phyloP scores from a whole-genome alignment of 176 grass and related monocot species.

The Rhynchospora pubera region DNA sequence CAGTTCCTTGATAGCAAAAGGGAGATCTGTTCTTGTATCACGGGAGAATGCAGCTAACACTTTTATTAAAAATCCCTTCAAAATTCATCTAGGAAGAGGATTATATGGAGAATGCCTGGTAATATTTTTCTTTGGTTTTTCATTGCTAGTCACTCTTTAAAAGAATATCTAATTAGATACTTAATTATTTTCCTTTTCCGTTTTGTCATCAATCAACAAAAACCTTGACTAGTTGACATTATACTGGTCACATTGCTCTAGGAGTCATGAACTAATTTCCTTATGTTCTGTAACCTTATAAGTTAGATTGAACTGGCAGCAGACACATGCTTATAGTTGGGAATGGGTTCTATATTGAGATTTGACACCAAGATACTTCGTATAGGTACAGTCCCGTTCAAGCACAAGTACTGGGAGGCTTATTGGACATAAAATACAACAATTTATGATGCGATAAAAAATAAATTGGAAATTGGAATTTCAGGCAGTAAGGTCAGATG shows the following conservation, averaged over 20 bases:
- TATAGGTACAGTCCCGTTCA: background rate
- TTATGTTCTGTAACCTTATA: background rate
- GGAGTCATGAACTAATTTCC: background rate
- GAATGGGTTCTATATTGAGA: background rate
- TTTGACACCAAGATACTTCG: background rate
- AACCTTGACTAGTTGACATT: background rate
- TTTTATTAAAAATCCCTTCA: conserved; percentile 66
- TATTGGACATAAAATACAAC: background rate
- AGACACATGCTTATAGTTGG: background rate
- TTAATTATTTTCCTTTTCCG: background rate
- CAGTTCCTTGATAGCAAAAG: conserved; percentile 45
- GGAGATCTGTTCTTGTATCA: conserved; percentile 25
- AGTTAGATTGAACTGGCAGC: background rate
- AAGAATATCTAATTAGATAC: background rate
- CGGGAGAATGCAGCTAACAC: conserved; percentile 35
- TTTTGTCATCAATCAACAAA: background rate
- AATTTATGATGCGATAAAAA: background rate
- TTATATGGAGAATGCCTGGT: conserved; percentile 75
- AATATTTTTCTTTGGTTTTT: conserved; percentile 19
- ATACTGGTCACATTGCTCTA: background rate
- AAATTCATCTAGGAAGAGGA: conserved; percentile 67
- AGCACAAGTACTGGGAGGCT: background rate
- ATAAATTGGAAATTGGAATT: conserved; percentile 6
- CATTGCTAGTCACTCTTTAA: background rate
- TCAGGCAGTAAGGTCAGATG: conserved; percentile 76